Conservation (phyloP, 169 alveolate genomes). For the Cryptosporidium ryanae region DNA sequence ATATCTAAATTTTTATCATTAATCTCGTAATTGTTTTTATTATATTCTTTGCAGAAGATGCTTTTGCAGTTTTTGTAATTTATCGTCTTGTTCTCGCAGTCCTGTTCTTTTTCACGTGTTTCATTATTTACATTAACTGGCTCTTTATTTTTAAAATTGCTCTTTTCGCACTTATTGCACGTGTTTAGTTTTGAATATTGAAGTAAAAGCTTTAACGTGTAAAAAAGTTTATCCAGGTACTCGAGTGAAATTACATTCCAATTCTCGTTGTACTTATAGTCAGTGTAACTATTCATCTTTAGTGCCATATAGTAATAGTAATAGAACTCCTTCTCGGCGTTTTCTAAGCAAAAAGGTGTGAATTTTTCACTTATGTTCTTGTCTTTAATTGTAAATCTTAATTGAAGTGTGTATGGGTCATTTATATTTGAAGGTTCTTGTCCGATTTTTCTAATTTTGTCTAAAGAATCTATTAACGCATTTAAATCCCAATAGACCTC, state of each 20-base stretch:
- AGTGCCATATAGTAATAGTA: constrained; percentile 13
- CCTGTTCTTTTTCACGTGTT: background rate
- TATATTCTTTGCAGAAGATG: background rate
- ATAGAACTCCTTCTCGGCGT: constrained; percentile 9
- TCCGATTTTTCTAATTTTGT: background rate
- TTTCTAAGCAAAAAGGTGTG: background rate
- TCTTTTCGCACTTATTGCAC: background rate
- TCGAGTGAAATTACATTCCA: constrained; percentile 35
- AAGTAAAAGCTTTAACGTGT: background rate
- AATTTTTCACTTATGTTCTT: constrained; percentile 16
- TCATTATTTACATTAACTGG: background rate
- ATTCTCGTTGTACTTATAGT: background rate
- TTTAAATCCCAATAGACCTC: constrained; percentile 38
- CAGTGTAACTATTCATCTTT: background rate
- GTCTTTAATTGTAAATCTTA: background rate
- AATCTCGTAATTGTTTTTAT: background rate
- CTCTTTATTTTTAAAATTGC: background rate
- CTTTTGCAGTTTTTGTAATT: background rate
- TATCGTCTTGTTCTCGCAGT: background rate
- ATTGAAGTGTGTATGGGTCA: background rate
- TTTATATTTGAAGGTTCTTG: background rate
- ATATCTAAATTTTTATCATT: background rate
- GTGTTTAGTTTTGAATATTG: constrained; percentile 5
- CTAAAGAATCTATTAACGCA: background rate
- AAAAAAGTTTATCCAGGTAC: constrained; percentile 16